phyloP scores from a whole-genome alignment of 1,284 basidiomycete genomes.

The Kalmanozyma brasiliensis region DNA sequence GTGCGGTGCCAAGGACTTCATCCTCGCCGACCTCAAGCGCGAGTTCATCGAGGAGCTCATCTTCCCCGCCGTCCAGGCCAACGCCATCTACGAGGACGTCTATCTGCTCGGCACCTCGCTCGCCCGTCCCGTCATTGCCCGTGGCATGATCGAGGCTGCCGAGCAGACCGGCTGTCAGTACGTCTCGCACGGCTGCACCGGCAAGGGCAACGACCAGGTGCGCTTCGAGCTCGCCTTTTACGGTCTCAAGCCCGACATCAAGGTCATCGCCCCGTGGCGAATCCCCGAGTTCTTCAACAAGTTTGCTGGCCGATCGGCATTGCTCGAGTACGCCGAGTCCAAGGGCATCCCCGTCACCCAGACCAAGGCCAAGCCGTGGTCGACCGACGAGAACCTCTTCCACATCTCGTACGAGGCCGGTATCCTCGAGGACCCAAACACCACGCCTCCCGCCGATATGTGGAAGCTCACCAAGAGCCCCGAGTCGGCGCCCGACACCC shows the following conservation, averaged over 20 bases:
- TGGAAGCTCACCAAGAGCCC: constrained; percentile 95
- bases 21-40: constrained; percentile 89
- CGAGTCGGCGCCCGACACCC: constrained; percentile 81
- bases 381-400: constrained; percentile 95
- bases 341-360: constrained; percentile 93
- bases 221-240: constrained; percentile 99
- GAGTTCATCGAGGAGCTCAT: constrained; percentile 98
- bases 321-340: constrained; percentile 88
- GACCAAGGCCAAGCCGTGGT: constrained; percentile 98
- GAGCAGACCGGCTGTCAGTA: constrained; percentile 77
- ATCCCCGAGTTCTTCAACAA: constrained; percentile 97
- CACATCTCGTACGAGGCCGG: constrained; percentile 99
- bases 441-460: constrained; percentile 96
- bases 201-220: constrained; percentile 99
- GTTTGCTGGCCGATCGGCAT: constrained; percentile 92
- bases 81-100: constrained; percentile 99
- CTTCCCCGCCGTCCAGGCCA: constrained; percentile 95
- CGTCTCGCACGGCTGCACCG: constrained; percentile 98
- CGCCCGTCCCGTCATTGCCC: constrained; percentile 96
- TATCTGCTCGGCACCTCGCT: constrained; percentile 98
- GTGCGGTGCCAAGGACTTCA: constrained; percentile 95
- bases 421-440: constrained; percentile 96
- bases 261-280: constrained; percentile 98
- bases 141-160: constrained; percentile 96
- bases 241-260: constrained; percentile 96